phyloP scores from a whole-genome alignment of 1,284 basidiomycete genomes.

The Sanghuangporus sanghuang region DNA sequence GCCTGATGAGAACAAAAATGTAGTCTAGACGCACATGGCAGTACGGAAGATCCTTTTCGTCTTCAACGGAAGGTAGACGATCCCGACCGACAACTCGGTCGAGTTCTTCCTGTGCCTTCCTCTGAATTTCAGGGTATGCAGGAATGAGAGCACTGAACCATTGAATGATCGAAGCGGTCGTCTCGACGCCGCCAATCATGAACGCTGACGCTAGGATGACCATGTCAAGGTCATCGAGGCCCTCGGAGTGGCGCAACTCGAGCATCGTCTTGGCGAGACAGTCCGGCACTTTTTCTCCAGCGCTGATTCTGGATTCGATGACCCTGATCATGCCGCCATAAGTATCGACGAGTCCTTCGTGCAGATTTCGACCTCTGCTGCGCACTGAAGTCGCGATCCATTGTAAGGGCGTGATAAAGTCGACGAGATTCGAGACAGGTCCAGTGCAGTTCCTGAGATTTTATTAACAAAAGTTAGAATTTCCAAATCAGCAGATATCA shows the following conservation, averaged over 20 bases:
- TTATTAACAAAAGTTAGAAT: constrained; percentile 22
- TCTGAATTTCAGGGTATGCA: constrained; percentile 25
- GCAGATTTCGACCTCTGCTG: constrained; percentile 30
- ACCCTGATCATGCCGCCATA: constrained; percentile 34
- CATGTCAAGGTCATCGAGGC: constrained; percentile 34
- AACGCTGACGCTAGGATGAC: constrained; percentile 36
- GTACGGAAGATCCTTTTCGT: constrained; percentile 23
- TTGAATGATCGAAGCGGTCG: constrained; percentile 26
- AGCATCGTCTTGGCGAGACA: constrained; percentile 37
- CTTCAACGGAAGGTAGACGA: constrained; percentile 22
- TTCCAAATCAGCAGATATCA: background rate
- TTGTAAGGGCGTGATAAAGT: constrained; percentile 35
- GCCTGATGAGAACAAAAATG: background rate
- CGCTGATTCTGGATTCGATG: constrained; percentile 29
- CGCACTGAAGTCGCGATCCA: constrained; percentile 31
- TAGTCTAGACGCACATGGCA: background rate
- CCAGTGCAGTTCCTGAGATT: constrained; percentile 24
- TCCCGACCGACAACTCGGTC: constrained; percentile 25
- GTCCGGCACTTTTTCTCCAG: constrained; percentile 32
- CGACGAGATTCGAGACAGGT: constrained; percentile 35
- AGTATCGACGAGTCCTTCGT: constrained; percentile 30
- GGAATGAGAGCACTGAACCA: constrained; percentile 28
- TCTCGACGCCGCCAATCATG: constrained; percentile 37
- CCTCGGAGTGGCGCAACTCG: constrained; percentile 29
- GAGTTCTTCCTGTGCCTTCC: constrained; percentile 26